phyloP scores from a whole-genome alignment of 2,329 filamentous ascomycete genomes.

The Ophiocordyceps australis region DNA sequence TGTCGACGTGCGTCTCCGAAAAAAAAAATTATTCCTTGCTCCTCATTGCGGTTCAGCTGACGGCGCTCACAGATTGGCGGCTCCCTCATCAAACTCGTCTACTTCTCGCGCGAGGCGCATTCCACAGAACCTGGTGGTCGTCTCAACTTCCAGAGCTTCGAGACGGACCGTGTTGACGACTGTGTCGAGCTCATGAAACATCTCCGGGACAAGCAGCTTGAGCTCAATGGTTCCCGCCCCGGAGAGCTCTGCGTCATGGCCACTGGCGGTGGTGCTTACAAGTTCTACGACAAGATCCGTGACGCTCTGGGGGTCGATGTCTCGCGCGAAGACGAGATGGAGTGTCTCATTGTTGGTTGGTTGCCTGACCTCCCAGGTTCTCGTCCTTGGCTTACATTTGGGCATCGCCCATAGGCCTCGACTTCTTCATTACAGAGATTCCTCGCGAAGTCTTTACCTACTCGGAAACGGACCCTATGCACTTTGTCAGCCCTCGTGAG shows the following conservation, averaged over 20 bases:
- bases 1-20: slow-evolving; percentile 62
- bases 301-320: slow-evolving; percentile 76
- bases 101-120: slow-evolving; percentile 79
- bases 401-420: slow-evolving; percentile 52
- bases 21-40: too few relatives aligned
- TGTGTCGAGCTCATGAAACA: slow-evolving; percentile 84
- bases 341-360: slow-evolving; percentile 84
- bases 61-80: slow-evolving; percentile 61
- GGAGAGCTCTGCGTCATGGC: slow-evolving; percentile 81
- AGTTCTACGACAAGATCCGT: slow-evolving; percentile 85
- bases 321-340: slow-evolving; percentile 91
- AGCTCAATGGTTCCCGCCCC: slow-evolving; percentile 52
- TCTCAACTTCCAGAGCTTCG: slow-evolving; percentile 89
- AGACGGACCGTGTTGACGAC: slow-evolving; percentile 85
- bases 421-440: slow-evolving; percentile 98
- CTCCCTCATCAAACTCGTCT: slow-evolving; percentile 88
- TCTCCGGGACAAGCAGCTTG: slow-evolving; percentile 65
- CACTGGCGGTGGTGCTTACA: slow-evolving; percentile 88
- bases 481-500: slow-evolving; percentile 64
- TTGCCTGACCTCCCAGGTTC: too few relatives aligned
- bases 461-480: slow-evolving; percentile 77
- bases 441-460: slow-evolving; percentile 96
- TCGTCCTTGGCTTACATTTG: too few relatives aligned
- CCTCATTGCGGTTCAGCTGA: not conserved
- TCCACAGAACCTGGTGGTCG: slow-evolving; percentile 69